Base-by-base conservation (phyloP, 2,329 filamentous ascomycete species). In the Zasmidium cellare region DNA sequence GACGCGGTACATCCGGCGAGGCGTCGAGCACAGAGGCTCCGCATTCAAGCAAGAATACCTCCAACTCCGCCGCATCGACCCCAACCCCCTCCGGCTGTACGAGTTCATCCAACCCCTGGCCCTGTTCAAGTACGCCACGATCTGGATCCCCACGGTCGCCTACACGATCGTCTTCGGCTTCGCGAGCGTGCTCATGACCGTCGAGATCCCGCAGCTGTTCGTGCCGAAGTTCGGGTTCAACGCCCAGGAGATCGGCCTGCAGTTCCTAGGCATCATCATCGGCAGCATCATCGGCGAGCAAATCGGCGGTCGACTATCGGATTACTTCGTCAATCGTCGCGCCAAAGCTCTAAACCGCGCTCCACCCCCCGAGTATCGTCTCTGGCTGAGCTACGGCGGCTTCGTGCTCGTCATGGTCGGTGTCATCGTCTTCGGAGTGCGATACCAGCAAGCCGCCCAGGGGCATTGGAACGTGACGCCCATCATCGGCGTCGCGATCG, bases 161-260 rank as follows among this genome's bases (percentile, higher is more conserved):
- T 85, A 87, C 66, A 70, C 81, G 2, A 83, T 87, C 76, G 73
- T 84, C 9, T 87, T 87, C 68, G 72, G 81, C 3, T 86, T 82
- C 66, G 76, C 71, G 31, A 79, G 75, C 41, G 79, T 85, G 9
- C 72, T 85, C 61, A 72, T 80, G 54, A 82, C 82, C 0, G 79
- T 87, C 23, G 84, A 86, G 63, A 81, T 87, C 3, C 84, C 84
- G 0, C 82, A 85, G 57, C 75, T 87, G 1, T 83, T 85, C 60
- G 75, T 78, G 5, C 70, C 76, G 31, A 81, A 81, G 58, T 87
- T 84, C 56, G 77, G 77, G 14, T 80, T 87, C 72, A 81, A 83
- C 65, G 70, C 81, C 0, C 78, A 86, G 67, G 79, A 85, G 58
- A 75, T 86, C 6, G 84, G 84, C 0, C 76, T 87, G 1, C 83